Evolutionary conservation across 2,329 filamentous ascomycete species (phyloP).

Genomic region (Aspergillus flavus): DNA sequence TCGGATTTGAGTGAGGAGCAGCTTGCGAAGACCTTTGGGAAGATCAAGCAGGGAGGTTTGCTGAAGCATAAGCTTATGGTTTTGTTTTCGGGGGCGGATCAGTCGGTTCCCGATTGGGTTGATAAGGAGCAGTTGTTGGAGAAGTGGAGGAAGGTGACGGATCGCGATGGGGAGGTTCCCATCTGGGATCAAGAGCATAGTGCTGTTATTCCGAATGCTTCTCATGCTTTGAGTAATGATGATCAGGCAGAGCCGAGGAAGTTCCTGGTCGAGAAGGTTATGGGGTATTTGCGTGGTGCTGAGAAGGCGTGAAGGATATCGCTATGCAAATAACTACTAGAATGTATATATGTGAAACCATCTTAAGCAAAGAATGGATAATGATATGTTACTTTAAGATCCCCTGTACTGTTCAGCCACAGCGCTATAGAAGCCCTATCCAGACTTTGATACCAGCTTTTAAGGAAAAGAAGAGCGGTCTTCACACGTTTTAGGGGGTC

Average conservation of each 20-base stretch:
- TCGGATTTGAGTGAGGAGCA: constrained; percentile 66
- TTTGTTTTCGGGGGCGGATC: constrained; percentile 51
- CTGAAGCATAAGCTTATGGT: constrained; percentile 48
- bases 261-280: constrained; percentile 30
- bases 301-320: not conserved
- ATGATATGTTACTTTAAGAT: not conserved
- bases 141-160: constrained; percentile 45
- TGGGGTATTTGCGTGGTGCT: constrained; percentile 25
- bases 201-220: constrained; percentile 48
- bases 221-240: constrained; percentile 40
- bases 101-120: constrained; percentile 49
- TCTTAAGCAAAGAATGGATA: not conserved
- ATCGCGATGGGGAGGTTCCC: constrained; percentile 32
- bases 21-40: constrained; percentile 65
- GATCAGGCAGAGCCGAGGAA: constrained; percentile 34
- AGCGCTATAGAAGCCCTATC: no score
- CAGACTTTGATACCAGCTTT: no score
- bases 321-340: not conserved
- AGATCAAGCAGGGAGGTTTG: constrained; percentile 40
- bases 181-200: constrained; percentile 53
- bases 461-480: no score
- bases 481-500: no score
- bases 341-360: not conserved
- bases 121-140: constrained; percentile 47
- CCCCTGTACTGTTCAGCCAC: no score